Percentiles rank a stretch among this genome's conserved stretches.
phyloP scores from a whole-genome alignment of 2,329 filamentous ascomycete genomes.

The Fusarium sp. region DNA sequence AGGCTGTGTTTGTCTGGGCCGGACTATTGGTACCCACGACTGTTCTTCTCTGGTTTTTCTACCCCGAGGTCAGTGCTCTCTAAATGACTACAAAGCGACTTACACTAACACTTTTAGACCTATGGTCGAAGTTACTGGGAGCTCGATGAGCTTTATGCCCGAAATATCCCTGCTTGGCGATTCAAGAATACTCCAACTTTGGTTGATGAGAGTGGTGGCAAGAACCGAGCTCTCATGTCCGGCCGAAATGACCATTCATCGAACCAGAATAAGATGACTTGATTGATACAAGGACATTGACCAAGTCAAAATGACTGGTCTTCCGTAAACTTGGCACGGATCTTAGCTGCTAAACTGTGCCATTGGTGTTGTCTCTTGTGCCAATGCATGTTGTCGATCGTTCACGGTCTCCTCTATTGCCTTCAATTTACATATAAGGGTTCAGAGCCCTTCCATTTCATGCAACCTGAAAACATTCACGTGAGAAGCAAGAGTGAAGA shows the following conservation, averaged over 20 bases:
- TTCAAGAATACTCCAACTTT: slow-evolving; percentile 12
- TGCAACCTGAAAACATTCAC: neutral
- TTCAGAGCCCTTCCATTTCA: too few species aligned
- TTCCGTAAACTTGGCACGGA: neutral
- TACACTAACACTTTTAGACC: neutral
- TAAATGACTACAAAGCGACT: too few species aligned
- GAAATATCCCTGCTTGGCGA: slow-evolving; percentile 13
- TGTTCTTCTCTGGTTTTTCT: slow-evolving; percentile 5
- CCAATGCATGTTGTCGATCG: neutral
- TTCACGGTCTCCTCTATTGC: too few species aligned
- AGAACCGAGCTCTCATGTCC: neutral
- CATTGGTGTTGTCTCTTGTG: neutral
- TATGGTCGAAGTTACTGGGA: slow-evolving; percentile 21
- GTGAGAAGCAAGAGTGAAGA: neutral
- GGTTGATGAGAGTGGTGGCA: neutral
- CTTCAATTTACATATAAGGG: neutral
- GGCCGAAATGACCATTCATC: neutral
- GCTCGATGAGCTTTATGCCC: slow-evolving; percentile 14
- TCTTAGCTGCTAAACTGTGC: neutral
- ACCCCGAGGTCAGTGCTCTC: neutral
- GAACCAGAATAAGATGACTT: neutral
- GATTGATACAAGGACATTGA: neutral
- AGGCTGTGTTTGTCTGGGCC: slow-evolving; percentile 20
- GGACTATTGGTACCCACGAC: slow-evolving; percentile 7
- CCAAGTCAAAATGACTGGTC: too few species aligned